Percentiles rank a stretch among this genome's conserved stretches.
phyloP scores from a whole-genome alignment of 164 flowering plant genomes.

The Litsea cubeba region DNA sequence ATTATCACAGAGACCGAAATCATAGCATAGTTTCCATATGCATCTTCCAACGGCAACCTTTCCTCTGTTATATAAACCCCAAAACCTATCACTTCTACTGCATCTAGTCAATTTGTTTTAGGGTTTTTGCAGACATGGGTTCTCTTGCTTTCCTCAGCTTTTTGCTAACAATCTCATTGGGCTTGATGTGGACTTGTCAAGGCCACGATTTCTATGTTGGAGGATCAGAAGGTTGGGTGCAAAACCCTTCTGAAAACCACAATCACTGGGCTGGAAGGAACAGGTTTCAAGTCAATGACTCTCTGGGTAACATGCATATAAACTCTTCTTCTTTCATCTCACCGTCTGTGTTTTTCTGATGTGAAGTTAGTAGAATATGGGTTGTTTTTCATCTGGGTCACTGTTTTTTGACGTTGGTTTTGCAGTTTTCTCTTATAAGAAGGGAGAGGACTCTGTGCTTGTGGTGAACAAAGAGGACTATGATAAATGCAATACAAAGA shows the following conservation, averaged over 20 bases:
- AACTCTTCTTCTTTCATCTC: not conserved
- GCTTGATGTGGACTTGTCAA: constrained; percentile 21
- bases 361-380: not conserved
- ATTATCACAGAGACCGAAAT: no score
- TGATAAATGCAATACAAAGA: constrained; percentile 40
- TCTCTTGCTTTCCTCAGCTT: not conserved
- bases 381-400: not conserved
- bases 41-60: no score
- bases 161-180: constrained; percentile 16
- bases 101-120: no score
- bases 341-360: not conserved
- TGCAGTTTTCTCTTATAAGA: constrained; percentile 57
- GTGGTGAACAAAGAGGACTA: constrained; percentile 54
- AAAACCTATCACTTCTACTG: no score
- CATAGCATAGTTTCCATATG: no score
- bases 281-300: constrained; percentile 58
- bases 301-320: constrained; percentile 37
- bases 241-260: constrained; percentile 41
- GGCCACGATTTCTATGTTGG: constrained; percentile 48
- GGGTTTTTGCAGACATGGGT: constrained; percentile 1
- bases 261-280: constrained; percentile 54
- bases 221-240: constrained; percentile 62
- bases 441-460: constrained; percentile 60
- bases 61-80: no score
- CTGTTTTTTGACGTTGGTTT: not conserved